These are phyloP conservation scores for Nicotiana otophora DNA, from an alignment of 257 asterid genomes.

Conservation along the genomic window DNA sequence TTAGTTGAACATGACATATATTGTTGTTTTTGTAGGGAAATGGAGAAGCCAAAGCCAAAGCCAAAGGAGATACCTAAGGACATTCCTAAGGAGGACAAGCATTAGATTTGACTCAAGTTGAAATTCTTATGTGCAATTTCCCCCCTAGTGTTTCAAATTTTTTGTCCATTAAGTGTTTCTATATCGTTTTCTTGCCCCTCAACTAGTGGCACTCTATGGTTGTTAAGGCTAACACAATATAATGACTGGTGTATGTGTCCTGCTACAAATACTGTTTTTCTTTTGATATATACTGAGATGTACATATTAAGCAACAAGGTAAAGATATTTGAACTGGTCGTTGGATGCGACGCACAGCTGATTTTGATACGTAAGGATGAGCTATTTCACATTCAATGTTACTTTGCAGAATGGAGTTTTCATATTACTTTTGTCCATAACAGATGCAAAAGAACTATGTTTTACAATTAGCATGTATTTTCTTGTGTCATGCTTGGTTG, in stretches of 20 bases:
- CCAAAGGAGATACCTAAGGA: constrained; percentile 60
- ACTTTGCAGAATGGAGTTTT: background rate
- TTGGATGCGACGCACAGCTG: no score
- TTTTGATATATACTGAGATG: background rate
- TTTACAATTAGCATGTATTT: no score
- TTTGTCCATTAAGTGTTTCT: background rate
- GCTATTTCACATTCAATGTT: background rate
- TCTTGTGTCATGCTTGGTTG: no score
- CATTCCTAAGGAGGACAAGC: constrained; percentile 45
- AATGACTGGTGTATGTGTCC: background rate
- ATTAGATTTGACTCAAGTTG: constrained; percentile 15
- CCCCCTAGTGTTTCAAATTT: background rate
- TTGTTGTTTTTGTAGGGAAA: constrained; percentile 35
- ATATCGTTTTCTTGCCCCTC: background rate
- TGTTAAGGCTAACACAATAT: background rate
- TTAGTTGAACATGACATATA: background rate
- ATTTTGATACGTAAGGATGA: background rate
- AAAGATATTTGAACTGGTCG: no score
- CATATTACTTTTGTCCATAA: no score
- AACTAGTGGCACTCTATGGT: background rate
- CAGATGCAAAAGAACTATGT: no score
- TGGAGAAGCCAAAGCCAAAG: constrained; percentile 56
- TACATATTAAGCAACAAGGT: background rate
- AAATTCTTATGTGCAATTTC: background rate
- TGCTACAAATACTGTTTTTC: background rate